Base-by-base conservation (phyloP, 495 filamentous ascomycete species). In the Aspergillus diversus region DNA sequence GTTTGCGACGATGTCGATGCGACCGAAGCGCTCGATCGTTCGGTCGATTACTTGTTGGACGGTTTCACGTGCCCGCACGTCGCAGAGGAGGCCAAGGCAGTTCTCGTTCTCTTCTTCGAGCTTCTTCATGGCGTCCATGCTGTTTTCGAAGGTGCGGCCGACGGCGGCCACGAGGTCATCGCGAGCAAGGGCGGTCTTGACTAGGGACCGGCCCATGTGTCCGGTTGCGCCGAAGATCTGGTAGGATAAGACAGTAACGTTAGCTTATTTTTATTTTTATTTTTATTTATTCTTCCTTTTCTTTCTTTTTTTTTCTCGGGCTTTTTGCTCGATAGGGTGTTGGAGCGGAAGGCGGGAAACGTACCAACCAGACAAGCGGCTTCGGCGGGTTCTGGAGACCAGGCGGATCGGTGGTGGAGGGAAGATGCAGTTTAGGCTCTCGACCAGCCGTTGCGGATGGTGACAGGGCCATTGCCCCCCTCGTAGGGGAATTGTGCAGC, bases 211-310 rank as follows among this genome's bases (percentile, higher is more conserved):
- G 64, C 95, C 95, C 81, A 98, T 96, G 69, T 99, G 95, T 56
- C 95, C 95, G 5, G 93, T 97, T 47, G 92, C 92, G 48, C 95
- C 95, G 75, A 97, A 99, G 64, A 99, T 83, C 89, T 93, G 54
- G 15, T 35, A 8, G 12, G 5, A 33, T 42, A 27, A 2, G 21
- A 27, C 21, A 27, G 21, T 27, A 27, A 27, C 2, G 21, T 27
- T 27, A 27, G 21, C 21, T 27, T 27, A 27, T 27, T 27, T 27
- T 27, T 27, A n/a, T n/a, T n/a, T n/a, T n/a, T n/a, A n/a, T n/a
- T n/a, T n/a, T n/a, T n/a, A n/a, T n/a, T n/a, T n/a, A n/a, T n/a
- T n/a, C n/a, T n/a, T n/a, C n/a, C n/a, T n/a, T n/a, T n/a, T n/a
- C n/a, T 27, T 27, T 27, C 2, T 27, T 27, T 27, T 27, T 27